Evolutionary conservation across 2,329 filamentous ascomycete species (phyloP).

Genomic region (Truncatella angustata): DNA sequence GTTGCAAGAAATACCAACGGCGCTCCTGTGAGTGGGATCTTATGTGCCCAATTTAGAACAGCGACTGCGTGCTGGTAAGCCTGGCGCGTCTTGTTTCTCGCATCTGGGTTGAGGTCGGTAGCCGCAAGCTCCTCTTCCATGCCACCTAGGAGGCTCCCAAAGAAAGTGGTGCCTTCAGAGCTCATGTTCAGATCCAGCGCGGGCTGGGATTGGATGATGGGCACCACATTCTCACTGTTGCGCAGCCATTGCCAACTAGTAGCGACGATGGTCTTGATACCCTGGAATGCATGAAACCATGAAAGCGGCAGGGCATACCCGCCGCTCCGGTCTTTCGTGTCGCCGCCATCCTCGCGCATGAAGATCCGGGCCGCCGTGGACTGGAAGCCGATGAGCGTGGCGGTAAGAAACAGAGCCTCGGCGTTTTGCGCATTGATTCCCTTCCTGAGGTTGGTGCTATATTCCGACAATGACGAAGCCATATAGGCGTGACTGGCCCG

Average conservation of each 20-base stretch:
- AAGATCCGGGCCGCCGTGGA: conserved; percentile 63
- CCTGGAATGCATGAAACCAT: conserved; percentile 68
- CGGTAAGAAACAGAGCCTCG: conserved; percentile 61
- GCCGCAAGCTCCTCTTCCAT: conserved; percentile 53
- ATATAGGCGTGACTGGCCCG: conserved; percentile 65
- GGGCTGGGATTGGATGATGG: conserved; percentile 63
- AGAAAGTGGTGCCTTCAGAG: conserved; percentile 53
- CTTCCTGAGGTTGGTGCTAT: conserved; percentile 52
- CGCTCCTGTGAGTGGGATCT: conserved; percentile 56
- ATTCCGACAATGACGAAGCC: conserved; percentile 60
- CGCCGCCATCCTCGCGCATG: conserved; percentile 50
- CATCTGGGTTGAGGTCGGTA: conserved; percentile 20
- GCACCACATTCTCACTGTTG: conserved; percentile 53
- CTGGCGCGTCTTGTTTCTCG: conserved; percentile 39
- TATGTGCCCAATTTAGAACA: conserved; percentile 65
- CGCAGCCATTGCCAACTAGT: conserved; percentile 64
- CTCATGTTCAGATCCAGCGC: conserved; percentile 59
- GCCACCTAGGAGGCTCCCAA: conserved; percentile 57
- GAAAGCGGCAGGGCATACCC: conserved; percentile 58
- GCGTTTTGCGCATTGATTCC: conserved; percentile 60
- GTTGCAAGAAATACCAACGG: conserved; percentile 64
- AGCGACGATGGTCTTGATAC: conserved; percentile 63
- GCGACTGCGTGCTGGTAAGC: conserved; percentile 65
- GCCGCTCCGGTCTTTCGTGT: conserved; percentile 34
- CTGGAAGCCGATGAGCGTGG: conserved; percentile 65